Percentiles rank a stretch among this genome's conserved stretches.
Conservation (phyloP, 2,329 filamentous ascomycete genomes). For the Trichoderma sp. region DNA sequence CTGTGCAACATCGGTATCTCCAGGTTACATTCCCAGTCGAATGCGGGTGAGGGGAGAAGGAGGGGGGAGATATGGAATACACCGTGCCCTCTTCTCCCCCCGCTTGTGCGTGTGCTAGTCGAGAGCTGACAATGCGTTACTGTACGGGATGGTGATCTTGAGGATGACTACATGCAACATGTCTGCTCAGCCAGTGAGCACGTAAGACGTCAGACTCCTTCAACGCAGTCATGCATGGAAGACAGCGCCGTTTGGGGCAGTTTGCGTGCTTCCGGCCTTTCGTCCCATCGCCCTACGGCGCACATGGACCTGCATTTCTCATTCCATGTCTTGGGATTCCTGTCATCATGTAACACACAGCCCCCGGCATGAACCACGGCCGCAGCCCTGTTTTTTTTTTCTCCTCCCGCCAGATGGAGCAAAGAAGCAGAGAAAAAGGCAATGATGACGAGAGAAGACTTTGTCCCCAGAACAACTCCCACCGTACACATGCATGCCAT, state of each 20-base stretch:
- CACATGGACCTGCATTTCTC: constrained; percentile 11
- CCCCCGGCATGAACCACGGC: constrained; percentile 3
- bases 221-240: background rate
- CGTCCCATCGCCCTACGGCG: constrained; percentile 1
- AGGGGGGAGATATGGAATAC: background rate
- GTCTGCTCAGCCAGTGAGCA: background rate
- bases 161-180: background rate
- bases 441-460: background rate
- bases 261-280: background rate
- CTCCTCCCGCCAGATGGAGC: background rate
- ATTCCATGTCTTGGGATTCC: background rate
- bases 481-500: constrained; percentile 2
- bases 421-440: background rate
- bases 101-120: background rate
- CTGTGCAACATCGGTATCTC: background rate
- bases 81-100: background rate
- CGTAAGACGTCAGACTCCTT: background rate
- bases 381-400: background rate
- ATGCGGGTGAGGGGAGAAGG: background rate
- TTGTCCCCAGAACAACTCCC: background rate
- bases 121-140: background rate
- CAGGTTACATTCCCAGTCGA: background rate
- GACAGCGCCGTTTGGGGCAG: background rate
- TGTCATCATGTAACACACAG: constrained; percentile 4
- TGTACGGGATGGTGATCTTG: background rate